These are phyloP conservation scores for Bipolaris cookei DNA, from an alignment of 2,329 filamentous ascomycete species.

Conservation along the genomic window DNA sequence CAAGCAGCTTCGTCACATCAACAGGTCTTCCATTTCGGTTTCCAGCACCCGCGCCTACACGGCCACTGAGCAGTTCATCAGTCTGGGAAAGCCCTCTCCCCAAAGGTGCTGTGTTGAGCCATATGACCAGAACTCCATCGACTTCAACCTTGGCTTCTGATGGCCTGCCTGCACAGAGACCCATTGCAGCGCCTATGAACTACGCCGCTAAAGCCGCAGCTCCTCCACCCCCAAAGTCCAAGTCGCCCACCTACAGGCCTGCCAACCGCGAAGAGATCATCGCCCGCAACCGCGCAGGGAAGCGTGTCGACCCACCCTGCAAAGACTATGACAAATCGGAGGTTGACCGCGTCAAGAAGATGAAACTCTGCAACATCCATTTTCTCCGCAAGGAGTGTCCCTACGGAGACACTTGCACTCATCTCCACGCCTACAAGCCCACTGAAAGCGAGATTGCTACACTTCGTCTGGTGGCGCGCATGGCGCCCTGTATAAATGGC, in stretches of 20 bases:
- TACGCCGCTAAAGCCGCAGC: conserved; percentile 45
- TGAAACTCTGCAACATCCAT: conserved; percentile 68
- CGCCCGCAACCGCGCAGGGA: conserved; percentile 64
- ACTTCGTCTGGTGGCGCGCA: conserved; percentile 65
- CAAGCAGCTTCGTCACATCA: conserved; percentile 27
- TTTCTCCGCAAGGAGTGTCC: conserved; percentile 65
- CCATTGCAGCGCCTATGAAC: conserved; percentile 19
- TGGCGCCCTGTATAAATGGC: conserved; percentile 67
- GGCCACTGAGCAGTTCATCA: not conserved
- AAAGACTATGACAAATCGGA: conserved; percentile 61
- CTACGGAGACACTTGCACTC: conserved; percentile 61
- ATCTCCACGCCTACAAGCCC: conserved; percentile 61
- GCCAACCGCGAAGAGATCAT: conserved; percentile 50
- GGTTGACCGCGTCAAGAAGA: conserved; percentile 64
- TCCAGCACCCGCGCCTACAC: conserved; percentile 32
- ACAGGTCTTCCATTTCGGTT: conserved; percentile 36
- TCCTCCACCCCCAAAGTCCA: conserved; percentile 42
- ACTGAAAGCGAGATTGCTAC: conserved; percentile 60
- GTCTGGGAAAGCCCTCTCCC: conserved; percentile 31
- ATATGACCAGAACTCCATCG: conserved; percentile 37
- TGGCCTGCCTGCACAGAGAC: conserved; percentile 15
- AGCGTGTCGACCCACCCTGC: conserved; percentile 63
- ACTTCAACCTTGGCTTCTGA: conserved; percentile 39
- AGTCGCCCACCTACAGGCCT: conserved; percentile 30
- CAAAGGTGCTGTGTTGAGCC: conserved; percentile 8